Conservation (phyloP, 805 yeast species). For the Myxozyma kluyveri region DNA sequence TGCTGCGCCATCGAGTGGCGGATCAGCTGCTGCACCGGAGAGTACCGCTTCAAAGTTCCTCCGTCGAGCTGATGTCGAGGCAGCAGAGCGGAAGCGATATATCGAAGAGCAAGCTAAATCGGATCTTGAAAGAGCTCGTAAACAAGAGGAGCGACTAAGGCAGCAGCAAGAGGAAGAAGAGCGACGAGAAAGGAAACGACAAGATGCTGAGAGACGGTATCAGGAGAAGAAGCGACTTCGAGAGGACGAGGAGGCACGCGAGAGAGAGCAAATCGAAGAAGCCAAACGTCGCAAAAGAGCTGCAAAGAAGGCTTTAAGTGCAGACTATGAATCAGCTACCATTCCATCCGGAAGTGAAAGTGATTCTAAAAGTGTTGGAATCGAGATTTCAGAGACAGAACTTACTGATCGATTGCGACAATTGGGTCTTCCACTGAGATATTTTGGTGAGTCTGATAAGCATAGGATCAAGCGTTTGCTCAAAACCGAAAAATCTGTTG, state of each 20-base stretch:
- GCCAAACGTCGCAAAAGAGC: conserved; percentile 31
- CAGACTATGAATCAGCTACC: neutral
- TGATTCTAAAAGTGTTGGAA: neutral
- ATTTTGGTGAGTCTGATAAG: conserved; percentile 32
- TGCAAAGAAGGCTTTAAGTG: conserved; percentile 21
- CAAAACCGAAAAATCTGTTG: conserved; percentile 29
- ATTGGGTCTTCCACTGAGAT: conserved; percentile 31
- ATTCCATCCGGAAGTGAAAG: neutral
- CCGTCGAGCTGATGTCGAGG: conserved; percentile 29
- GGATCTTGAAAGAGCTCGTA: conserved; percentile 20
- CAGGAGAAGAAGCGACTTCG: conserved; percentile 27
- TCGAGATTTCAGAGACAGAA: conserved; percentile 34
- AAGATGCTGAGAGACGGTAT: conserved; percentile 31
- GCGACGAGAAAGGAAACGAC: conserved; percentile 27
- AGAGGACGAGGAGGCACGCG: conserved; percentile 27
- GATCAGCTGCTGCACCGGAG: conserved; percentile 22
- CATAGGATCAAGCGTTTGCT: conserved; percentile 29
- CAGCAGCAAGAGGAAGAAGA: conserved; percentile 30
- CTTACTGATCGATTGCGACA: conserved; percentile 32
- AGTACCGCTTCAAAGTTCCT: conserved; percentile 16
- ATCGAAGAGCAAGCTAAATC: conserved; percentile 29
- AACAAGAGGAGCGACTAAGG: conserved; percentile 38
- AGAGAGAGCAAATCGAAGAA: conserved; percentile 26
- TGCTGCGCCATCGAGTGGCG: conserved; percentile 1
- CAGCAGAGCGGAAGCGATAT: conserved; percentile 22